These are phyloP conservation scores for Chlorella sp. DNA, from an alignment of 139 green algal species.

Conservation along the genomic window DNA sequence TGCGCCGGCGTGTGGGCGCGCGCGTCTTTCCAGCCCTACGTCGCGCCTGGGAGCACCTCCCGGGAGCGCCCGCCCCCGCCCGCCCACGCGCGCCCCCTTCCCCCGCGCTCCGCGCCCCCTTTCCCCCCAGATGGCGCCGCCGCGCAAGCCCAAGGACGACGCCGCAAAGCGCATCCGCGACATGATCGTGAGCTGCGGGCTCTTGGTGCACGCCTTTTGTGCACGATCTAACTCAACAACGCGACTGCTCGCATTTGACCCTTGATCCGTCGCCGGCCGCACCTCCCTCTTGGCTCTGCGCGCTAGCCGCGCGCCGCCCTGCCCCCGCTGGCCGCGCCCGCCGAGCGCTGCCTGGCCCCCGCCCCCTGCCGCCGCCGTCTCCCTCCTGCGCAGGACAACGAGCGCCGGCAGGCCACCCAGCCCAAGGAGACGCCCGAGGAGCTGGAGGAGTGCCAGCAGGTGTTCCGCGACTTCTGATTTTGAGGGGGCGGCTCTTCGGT, in stretches of 20 bases:
- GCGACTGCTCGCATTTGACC: neutral
- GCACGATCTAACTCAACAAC: neutral
- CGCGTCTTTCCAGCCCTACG: too few species aligned
- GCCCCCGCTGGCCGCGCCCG: neutral
- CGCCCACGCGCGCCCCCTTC: too few species aligned
- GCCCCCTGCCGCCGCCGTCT: neutral
- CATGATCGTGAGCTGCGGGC: constrained; percentile 42
- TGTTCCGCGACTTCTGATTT: constrained; percentile 89
- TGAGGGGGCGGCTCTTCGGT: too few species aligned
- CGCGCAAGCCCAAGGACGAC: constrained; percentile 78
- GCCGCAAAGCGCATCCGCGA: constrained; percentile 82
- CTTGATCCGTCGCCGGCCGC: neutral
- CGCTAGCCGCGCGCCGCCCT: too few species aligned
- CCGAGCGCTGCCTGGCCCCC: neutral
- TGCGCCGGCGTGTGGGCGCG: too few species aligned
- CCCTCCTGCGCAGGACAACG: constrained; percentile 37
- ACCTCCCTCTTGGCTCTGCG: too few species aligned
- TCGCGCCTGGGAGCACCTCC: too few species aligned
- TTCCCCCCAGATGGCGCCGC: constrained; percentile 58
- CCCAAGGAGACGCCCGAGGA: constrained; percentile 82
- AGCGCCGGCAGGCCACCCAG: constrained; percentile 52
- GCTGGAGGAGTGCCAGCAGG: constrained; percentile 76
- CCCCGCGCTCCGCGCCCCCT: too few species aligned
- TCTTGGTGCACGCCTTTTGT: neutral
- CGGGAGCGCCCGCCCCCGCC: too few species aligned